Evolutionary conservation across 2,329 filamentous ascomycete genomes (phyloP).

Genomic region (Plenodomus biglobosus): DNA sequence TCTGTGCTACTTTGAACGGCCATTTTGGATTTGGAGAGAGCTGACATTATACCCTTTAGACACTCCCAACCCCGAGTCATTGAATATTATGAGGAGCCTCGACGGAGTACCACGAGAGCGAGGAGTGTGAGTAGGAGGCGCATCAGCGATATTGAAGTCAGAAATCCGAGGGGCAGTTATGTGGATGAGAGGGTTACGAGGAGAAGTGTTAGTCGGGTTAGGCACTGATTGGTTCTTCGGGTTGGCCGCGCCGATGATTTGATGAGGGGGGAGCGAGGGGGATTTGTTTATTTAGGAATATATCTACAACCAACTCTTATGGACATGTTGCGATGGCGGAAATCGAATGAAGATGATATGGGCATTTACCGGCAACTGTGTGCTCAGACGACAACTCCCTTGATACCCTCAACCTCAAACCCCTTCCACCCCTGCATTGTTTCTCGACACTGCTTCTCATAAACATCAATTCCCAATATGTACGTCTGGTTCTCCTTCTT

Average conservation of each 20-base stretch:
- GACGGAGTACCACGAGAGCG: conserved; percentile 26
- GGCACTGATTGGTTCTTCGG: conserved; percentile 3
- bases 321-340: no score
- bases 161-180: conserved; percentile 28
- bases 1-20: no score
- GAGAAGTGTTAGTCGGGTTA: conserved; percentile 35
- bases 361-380: no score
- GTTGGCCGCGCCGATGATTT: no score
- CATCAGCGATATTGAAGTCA: conserved; percentile 29
- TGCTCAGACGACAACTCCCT: not conserved
- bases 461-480: conserved; percentile 35
- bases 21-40: no score
- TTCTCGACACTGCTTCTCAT: conserved; percentile 22
- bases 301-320: no score
- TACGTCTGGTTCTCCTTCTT: conserved; percentile 46
- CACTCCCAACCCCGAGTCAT: conserved; percentile 25
- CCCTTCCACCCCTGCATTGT: conserved; percentile 26
- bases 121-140: conserved; percentile 32
- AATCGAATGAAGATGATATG: no score
- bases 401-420: conserved; percentile 21
- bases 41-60: no score
- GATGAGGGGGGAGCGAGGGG: no score
- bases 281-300: no score
- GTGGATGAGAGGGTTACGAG: conserved; percentile 30
- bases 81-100: conserved; percentile 33